A percentile compares a stretch with the other conserved stretches of the same genome.
Conservation (phyloP, 768 basidiomycete genomes). For the Neoboletus brunneissimus region DNA sequence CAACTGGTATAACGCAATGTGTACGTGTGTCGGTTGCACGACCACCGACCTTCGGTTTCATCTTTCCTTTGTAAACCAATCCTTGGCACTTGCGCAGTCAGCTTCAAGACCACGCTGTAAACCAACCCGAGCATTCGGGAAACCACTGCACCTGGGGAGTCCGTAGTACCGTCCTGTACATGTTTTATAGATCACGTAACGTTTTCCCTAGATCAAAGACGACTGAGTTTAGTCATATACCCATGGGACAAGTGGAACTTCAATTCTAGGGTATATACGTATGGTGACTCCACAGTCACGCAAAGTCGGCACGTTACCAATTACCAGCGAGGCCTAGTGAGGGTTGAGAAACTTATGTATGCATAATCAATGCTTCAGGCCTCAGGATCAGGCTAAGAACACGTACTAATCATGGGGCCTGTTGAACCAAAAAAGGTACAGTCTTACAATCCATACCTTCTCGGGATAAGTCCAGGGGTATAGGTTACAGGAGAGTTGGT, state of each 20-base stretch:
- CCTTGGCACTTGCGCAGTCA: conserved; percentile 26
- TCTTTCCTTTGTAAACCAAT: conserved; percentile 26
- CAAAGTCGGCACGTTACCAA: too few species aligned
- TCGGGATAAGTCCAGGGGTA: too few species aligned
- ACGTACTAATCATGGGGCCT: too few species aligned
- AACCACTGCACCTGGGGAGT: not conserved
- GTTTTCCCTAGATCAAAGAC: not conserved
- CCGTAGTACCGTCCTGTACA: not conserved
- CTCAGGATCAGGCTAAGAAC: too few species aligned
- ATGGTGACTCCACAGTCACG: too few species aligned
- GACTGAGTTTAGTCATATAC: not conserved
- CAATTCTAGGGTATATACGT: too few species aligned
- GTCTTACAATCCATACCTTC: too few species aligned
- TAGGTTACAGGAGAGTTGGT: too few species aligned
- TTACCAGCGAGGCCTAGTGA: too few species aligned
- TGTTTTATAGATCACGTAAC: not conserved
- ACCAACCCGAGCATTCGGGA: not conserved
- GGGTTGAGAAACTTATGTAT: too few species aligned
- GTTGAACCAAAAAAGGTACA: too few species aligned
- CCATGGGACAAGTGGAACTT: conserved; percentile 8
- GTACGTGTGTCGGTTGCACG: conserved; percentile 22
- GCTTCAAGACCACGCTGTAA: conserved; percentile 20
- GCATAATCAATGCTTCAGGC: too few species aligned
- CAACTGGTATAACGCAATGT: conserved; percentile 31
- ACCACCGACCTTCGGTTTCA: not conserved